Evolutionary conservation across 495 filamentous ascomycete genomes (phyloP).

Genomic region (Viridothelium virens): DNA sequence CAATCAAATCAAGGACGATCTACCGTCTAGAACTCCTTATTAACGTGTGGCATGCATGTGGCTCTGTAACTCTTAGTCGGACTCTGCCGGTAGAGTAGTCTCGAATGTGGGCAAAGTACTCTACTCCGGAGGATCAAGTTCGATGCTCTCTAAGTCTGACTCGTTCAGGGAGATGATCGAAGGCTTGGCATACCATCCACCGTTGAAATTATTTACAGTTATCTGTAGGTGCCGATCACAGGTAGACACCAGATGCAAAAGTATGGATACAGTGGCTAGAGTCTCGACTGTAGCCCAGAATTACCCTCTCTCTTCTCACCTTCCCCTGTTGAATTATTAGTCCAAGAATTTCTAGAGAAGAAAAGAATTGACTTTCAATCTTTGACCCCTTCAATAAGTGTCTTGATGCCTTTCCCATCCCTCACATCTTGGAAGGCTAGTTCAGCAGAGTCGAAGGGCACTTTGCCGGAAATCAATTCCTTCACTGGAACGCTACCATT

Average conservation of each 20-base stretch:
- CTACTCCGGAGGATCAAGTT: no score
- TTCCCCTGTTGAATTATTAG: constrained; percentile 1
- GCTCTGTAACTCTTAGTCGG: not conserved
- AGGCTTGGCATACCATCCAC: no score
- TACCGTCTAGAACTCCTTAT: not conserved
- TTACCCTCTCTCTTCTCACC: not conserved
- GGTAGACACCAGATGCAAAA: not conserved
- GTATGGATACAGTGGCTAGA: not conserved
- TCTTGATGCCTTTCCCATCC: constrained; percentile 75
- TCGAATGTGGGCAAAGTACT: no score
- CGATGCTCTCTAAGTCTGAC: no score
- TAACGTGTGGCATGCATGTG: not conserved
- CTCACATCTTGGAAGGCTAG: constrained; percentile 71
- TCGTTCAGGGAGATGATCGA: no score
- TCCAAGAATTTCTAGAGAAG: not conserved
- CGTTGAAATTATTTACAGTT: no score
- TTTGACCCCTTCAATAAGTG: constrained; percentile 58
- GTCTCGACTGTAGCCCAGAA: not conserved
- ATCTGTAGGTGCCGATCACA: not conserved
- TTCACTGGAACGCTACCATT: constrained; percentile 60
- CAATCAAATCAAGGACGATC: not conserved
- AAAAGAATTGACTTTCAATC: constrained; percentile 5
- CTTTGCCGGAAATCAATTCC: constrained; percentile 59
- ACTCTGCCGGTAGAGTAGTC: not conserved
- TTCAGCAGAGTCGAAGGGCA: constrained; percentile 65